Evolutionary conservation across 148 eudicot species (phyloP).

Genomic region (Drosera capensis): DNA sequence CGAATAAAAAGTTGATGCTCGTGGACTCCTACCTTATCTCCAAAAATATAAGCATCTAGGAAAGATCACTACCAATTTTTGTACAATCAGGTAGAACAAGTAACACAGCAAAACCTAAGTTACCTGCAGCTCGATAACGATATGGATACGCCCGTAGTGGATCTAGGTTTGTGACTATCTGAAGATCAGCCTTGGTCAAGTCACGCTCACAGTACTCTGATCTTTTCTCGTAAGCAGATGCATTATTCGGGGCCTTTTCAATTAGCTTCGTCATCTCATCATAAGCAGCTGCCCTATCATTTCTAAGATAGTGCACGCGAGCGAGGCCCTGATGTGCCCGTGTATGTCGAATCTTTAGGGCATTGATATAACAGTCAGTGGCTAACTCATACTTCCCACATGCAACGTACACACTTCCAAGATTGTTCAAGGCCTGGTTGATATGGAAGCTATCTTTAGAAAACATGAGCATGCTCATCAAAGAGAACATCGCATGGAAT

Average conservation of each 20-base stretch:
- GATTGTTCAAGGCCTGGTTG: conserved; percentile 84
- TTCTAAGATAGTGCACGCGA: conserved; percentile 74
- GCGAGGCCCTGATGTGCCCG: conserved; percentile 99
- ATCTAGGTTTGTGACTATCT: conserved; percentile 75
- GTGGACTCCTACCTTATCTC: too few relatives aligned
- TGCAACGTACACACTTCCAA: conserved; percentile 90
- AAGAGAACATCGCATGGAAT: too few relatives aligned
- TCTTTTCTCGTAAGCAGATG: conserved; percentile 95
- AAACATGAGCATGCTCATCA: not conserved
- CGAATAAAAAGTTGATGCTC: too few relatives aligned
- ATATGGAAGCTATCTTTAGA: conserved; percentile 1
- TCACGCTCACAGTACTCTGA: conserved; percentile 97
- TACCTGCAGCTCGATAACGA: conserved; percentile 97
- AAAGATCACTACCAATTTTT: conserved; percentile 4
- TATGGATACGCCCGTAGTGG: conserved; percentile 94
- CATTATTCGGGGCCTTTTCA: conserved; percentile 77
- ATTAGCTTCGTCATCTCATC: conserved; percentile 89
- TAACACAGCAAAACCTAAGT: too few relatives aligned
- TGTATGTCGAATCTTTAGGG: conserved; percentile 83
- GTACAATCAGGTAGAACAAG: not conserved
- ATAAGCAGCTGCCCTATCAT: conserved; percentile 59
- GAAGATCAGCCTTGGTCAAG: conserved; percentile 69
- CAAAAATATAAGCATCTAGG: too few relatives aligned
- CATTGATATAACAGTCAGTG: conserved; percentile 85
- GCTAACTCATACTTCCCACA: conserved; percentile 70